Percentiles rank a stretch among this genome's conserved stretches.
phyloP scores from a whole-genome alignment of 768 basidiomycete genomes.

The Pleurotus eryngii region DNA sequence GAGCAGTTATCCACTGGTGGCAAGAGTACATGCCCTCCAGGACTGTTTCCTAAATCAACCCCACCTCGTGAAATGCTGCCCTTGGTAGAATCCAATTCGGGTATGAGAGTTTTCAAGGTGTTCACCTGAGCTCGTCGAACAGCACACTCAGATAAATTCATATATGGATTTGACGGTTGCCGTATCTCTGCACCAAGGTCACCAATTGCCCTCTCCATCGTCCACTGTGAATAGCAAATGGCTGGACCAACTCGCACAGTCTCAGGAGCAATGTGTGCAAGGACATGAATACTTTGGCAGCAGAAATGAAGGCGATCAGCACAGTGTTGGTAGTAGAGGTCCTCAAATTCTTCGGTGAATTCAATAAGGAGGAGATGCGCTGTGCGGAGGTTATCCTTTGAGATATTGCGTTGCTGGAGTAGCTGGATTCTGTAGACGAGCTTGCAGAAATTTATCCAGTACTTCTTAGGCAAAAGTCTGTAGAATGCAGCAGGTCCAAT shows the following conservation, averaged over 20 bases:
- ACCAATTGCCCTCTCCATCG: conserved; percentile 17
- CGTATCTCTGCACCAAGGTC: conserved; percentile 14
- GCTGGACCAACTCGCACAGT: conserved; percentile 14
- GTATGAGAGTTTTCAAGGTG: neutral
- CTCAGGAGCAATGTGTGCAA: conserved; percentile 13
- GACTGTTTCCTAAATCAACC: neutral
- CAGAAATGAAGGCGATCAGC: conserved; percentile 16
- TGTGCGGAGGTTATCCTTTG: neutral
- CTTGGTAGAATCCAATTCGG: neutral
- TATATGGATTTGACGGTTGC: conserved; percentile 18
- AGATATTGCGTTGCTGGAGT: conserved; percentile 6
- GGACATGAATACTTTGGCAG: conserved; percentile 15
- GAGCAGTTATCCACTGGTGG: neutral
- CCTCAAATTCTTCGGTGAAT: conserved; percentile 14
- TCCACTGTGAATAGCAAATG: conserved; percentile 13
- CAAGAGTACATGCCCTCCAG: conserved; percentile 7
- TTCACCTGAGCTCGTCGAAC: conserved; percentile 3
- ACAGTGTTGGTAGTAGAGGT: conserved; percentile 15
- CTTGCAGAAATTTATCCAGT: conserved; percentile 15
- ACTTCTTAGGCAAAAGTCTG: conserved; percentile 7
- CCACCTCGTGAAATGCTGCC: neutral
- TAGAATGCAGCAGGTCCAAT: conserved; percentile 13
- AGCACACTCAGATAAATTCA: conserved; percentile 17
- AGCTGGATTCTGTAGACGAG: conserved; percentile 10
- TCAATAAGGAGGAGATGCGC: conserved; percentile 10